Evolutionary conservation across 495 filamentous ascomycete species (phyloP), one percentile per base, ranked within the genome.

Genomic region (Thermochaetoides thermophila): DNA sequence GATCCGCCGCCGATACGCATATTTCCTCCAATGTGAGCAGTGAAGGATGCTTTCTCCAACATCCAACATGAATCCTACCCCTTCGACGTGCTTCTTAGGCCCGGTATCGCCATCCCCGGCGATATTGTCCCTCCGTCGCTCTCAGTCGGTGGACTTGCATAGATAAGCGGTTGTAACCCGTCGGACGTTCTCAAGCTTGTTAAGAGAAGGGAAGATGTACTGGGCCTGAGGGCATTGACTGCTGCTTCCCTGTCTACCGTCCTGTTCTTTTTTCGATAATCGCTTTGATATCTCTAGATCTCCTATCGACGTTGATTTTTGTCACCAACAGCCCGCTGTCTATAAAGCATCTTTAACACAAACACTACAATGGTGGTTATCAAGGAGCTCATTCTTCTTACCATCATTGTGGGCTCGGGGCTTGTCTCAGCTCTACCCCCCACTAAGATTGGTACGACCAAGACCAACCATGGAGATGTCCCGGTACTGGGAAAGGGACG

Each of bases 361-460:
- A 17, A n/a, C 27, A 26, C 24, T 28, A 37, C 12, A 11, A 43
- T 43, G 38, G 33, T 45, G 31, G 20, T 31, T 26, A 17, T 49
- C 31, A 40, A 40, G 12, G 32, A 37, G 26, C 33, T 53, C 29
- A 18, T 44, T 11, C 35, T 56, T 17, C 20, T 39, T 5, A 31
- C 41, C 19, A 15, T 27, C 36, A 32, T 53, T 20, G 45, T 37
- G 24, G 37, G 32, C 17, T 17, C 35, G 17, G 41, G 42, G 1
- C 43, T 51, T 8, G 45, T 28, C 16, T 39, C 48, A 12, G 52
- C 50, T n/a, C 37, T 56, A 16, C 48, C n/a, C n/a, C n/a, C 52
- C 2, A 42, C 52, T 12, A 48, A 31, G 28, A 45, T 55, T 32
- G 52, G 47, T 28, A 53, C 33, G 3, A 47, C 49, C 18, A 36